Evolutionary conservation across 2,329 filamentous ascomycete genomes (phyloP).

Genomic region (Colletotrichum aenigma): DNA sequence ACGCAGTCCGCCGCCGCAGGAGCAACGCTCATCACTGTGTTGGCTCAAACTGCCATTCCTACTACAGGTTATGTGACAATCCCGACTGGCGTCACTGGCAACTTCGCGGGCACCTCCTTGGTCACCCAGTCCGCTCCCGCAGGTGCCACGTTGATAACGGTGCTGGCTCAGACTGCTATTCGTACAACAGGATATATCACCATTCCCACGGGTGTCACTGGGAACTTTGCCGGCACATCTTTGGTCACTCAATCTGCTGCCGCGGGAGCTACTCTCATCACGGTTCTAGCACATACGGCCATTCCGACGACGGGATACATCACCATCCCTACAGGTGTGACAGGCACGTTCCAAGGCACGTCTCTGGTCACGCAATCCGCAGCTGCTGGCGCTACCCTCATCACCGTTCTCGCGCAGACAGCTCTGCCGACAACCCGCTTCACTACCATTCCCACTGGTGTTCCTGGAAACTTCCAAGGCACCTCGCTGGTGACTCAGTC

Average conservation of each 20-base stretch:
- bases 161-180: not conserved
- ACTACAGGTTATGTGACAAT: not conserved
- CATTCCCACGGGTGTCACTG: not conserved
- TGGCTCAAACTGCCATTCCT: not conserved
- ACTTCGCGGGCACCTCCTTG: not conserved
- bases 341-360: not conserved
- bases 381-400: not conserved
- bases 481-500: not conserved
- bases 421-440: not conserved
- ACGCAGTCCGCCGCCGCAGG: not conserved
- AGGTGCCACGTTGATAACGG: not conserved
- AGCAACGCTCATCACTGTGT: not conserved
- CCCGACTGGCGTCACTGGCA: not conserved
- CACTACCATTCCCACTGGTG: not conserved
- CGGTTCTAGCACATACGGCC: not conserved
- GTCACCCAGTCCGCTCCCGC: not conserved
- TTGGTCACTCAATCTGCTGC: not conserved
- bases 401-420: not conserved
- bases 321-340: not conserved
- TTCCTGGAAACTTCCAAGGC: not conserved
- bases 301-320: not conserved
- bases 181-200: not conserved
- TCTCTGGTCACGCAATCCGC: not conserved
- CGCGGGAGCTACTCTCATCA: not conserved
- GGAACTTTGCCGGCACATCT: not conserved